A percentile compares a stretch with the other conserved stretches of the same genome.
Conservation (phyloP, 2,329 filamentous ascomycete genomes). For the Plectosphaerella cucumerina region DNA sequence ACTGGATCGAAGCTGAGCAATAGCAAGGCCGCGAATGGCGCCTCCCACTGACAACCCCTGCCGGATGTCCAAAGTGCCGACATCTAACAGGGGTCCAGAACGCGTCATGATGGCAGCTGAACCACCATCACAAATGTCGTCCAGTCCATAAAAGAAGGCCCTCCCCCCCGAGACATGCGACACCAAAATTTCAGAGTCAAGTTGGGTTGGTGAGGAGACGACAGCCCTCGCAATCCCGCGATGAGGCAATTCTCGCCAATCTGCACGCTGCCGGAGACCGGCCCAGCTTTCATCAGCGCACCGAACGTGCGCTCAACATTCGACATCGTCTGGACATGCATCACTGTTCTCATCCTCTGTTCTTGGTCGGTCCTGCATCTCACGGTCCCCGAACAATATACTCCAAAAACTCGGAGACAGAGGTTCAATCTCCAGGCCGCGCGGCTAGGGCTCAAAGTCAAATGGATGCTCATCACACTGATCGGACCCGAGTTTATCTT, state of each 20-base stretch:
- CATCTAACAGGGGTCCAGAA: too few species aligned
- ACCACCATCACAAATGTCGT: too few species aligned
- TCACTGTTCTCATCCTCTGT: constrained; percentile 12
- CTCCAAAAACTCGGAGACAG: constrained; percentile 19
- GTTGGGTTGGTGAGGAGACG: too few species aligned
- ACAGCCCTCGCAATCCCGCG: neutral
- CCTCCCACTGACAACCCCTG: too few species aligned
- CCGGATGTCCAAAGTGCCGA: too few species aligned
- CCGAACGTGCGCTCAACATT: constrained; percentile 13
- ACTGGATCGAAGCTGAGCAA: too few species aligned
- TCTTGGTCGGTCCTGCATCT: constrained; percentile 15
- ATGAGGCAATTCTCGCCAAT: constrained; percentile 14
- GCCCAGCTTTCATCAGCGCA: constrained; percentile 5
- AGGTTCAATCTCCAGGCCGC: neutral
- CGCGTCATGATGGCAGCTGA: too few species aligned
- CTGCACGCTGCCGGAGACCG: constrained; percentile 9
- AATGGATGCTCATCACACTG: neutral
- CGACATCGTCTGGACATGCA: constrained; percentile 16
- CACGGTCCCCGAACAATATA: constrained; percentile 31
- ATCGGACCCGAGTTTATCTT: neutral
- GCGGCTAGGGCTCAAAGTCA: neutral
- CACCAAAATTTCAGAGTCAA: too few species aligned
- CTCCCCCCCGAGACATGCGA: too few species aligned
- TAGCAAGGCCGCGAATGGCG: too few species aligned
- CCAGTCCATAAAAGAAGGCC: too few species aligned